These are phyloP conservation scores for Cymbopogon citratus DNA, from an alignment of 176 grass and related monocot genomes.

Conservation along the genomic window DNA sequence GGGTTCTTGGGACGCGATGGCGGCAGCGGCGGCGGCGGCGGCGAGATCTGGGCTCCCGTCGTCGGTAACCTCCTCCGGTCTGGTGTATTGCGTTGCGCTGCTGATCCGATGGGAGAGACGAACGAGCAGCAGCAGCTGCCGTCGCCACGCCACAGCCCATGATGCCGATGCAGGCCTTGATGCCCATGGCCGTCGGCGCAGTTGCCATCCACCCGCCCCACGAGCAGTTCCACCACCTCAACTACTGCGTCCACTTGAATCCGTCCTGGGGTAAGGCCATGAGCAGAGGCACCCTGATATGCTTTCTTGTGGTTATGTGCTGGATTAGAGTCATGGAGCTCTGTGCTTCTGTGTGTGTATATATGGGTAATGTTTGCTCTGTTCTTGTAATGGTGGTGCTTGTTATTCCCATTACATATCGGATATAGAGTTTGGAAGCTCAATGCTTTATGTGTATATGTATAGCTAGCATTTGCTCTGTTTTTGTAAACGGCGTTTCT, in stretches of 20 bases:
- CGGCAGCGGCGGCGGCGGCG: no score
- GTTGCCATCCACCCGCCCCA: conserved; percentile 46
- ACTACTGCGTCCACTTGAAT: conserved; percentile 94
- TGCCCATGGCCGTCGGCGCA: conserved; percentile 21
- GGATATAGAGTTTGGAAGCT: not conserved
- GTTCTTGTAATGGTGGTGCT: not conserved
- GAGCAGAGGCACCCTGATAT: not conserved
- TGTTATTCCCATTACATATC: not conserved
- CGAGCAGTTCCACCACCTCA: conserved; percentile 74
- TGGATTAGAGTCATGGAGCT: not conserved
- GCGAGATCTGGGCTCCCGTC: no score
- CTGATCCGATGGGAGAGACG: conserved; percentile 44
- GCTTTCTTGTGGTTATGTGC: not conserved
- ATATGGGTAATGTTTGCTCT: not conserved
- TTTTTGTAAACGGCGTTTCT: not conserved
- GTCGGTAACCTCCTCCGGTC: no score
- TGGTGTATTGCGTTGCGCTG: no score
- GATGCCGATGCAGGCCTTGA: conserved; percentile 21
- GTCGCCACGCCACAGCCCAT: conserved; percentile 30
- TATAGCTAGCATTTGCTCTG: not conserved
- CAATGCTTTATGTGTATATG: not conserved
- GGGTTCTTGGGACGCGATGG: no score
- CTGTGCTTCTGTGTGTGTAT: not conserved
- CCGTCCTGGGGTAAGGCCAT: conserved; percentile 70
- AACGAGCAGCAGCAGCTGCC: conserved; percentile 26